Conservation (phyloP, 768 basidiomycete species). For the Suillus decipiens region DNA sequence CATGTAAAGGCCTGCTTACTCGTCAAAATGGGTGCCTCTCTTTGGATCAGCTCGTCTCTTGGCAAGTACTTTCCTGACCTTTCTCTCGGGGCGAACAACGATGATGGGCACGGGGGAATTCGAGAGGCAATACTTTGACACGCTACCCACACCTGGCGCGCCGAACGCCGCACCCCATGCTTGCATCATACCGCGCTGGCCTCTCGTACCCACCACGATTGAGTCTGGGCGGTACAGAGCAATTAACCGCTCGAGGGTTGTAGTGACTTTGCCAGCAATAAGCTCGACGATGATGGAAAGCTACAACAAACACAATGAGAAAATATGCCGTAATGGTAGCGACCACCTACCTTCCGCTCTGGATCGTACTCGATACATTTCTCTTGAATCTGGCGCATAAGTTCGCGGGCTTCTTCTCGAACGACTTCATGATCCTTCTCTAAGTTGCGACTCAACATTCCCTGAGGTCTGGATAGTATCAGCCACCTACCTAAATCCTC, state of each 20-base stretch:
- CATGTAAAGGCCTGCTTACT: slow-evolving; percentile 35
- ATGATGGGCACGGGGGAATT: slow-evolving; percentile 96
- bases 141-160: slow-evolving; percentile 60
- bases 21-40: slow-evolving; percentile 81
- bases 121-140: slow-evolving; percentile 76
- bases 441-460: slow-evolving; percentile 22
- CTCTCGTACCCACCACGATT: slow-evolving; percentile 90
- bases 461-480: neutral
- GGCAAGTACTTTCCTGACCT: slow-evolving; percentile 80
- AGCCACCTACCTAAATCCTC: slow-evolving; percentile 67
- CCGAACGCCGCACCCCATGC: slow-evolving; percentile 53
- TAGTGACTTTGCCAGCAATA: slow-evolving; percentile 87
- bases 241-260: slow-evolving; percentile 89
- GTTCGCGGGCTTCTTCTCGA: slow-evolving; percentile 82
- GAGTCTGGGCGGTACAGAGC: slow-evolving; percentile 91
- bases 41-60: slow-evolving; percentile 90
- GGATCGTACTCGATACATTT: slow-evolving; percentile 79
- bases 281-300: slow-evolving; percentile 92
- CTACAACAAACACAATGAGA: slow-evolving; percentile 34
- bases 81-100: slow-evolving; percentile 88
- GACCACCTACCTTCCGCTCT: slow-evolving; percentile 65
- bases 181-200: slow-evolving; percentile 57
- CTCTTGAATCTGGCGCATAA: slow-evolving; percentile 79
- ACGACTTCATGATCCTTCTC: slow-evolving; percentile 77
- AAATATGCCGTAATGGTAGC: neutral